Evolutionary conservation across 2,329 filamentous ascomycete species (phyloP), one percentile per base, ranked within the genome.

Genomic region (Colletotrichum sp.): DNA sequence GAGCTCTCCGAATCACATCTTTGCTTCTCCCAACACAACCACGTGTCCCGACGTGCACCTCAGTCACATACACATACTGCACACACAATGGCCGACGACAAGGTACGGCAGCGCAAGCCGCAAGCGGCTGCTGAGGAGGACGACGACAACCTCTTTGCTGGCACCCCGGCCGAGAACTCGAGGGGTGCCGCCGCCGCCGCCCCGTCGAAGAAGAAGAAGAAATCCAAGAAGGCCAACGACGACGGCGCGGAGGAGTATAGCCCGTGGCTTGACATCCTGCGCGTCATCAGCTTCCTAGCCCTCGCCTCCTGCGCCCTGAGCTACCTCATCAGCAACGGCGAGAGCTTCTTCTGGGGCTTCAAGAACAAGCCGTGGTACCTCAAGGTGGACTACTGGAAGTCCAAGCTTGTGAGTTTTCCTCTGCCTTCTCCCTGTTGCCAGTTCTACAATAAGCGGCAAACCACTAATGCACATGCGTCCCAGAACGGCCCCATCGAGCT

Each of bases 311-410:
- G 89, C 80, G 92, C 90, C 21, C 87, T 96, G 71, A 96, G 94
- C 85, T 96, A 96, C 85, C 91, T 96, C 78, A 89, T 95, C 79
- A 95, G 94, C 60, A 89, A 90, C 77, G 93, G 93, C 77, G 91
- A 95, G 82, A 93, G 91, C 75, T 88, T 93, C 78, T 89, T 92
- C 73, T 97, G 94, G 93, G 92, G 88, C 78, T 84, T 90, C 82
- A 86, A 87, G 89, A 79, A 93, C 87, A 87, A 88, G 85, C 85
- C 94, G 85, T 80, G 93, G 86, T 92, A 94, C 87, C 81, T 93
- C 86, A 82, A 89, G 82, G 52, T 89, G 81, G 84, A 90, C 80
- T 87, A 89, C 81, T 90, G 95, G 86, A 90, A 90, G 81, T 84
- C 86, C 36, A 90, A 92, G 81, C 82, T 93, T 74, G 93, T 95